phyloP scores from a whole-genome alignment of 2,329 filamentous ascomycete species.

The Pyrenochaeta sp. region DNA sequence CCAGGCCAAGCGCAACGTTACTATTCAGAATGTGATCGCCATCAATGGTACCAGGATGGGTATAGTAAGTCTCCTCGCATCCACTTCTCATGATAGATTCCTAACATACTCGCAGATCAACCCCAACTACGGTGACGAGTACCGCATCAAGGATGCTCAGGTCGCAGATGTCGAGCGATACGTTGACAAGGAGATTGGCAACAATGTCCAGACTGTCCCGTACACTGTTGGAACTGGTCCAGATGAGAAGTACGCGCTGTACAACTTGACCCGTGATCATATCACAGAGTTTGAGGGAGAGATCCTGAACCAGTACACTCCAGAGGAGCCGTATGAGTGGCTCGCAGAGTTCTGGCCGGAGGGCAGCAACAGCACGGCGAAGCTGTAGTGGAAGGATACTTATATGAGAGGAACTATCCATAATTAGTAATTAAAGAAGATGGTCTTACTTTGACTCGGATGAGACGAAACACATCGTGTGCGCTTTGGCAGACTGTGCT shows the following conservation, averaged over 20 bases:
- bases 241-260: constrained; percentile 38
- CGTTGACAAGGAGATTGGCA: constrained; percentile 38
- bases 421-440: neutral
- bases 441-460: neutral
- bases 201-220: constrained; percentile 37
- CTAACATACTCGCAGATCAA: constrained; percentile 16
- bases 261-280: constrained; percentile 33
- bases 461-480: neutral
- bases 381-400: neutral
- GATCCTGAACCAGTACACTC: constrained; percentile 26
- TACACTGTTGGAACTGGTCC: constrained; percentile 36
- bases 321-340: constrained; percentile 34
- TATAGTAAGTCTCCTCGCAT: constrained; percentile 17
- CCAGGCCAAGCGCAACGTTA: constrained; percentile 37
- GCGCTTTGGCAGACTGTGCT: neutral
- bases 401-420: neutral
- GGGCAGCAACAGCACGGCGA: constrained; percentile 2
- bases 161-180: constrained; percentile 27
- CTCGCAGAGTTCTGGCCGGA: constrained; percentile 30
- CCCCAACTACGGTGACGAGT: constrained; percentile 37
- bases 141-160: constrained; percentile 34
- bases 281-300: constrained; percentile 33
- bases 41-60: constrained; percentile 37
- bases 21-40: constrained; percentile 36
- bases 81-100: neutral